Evolutionary conservation across 495 filamentous ascomycete genomes (phyloP).

Genomic region (Annulohypoxylon maeteangense): DNA sequence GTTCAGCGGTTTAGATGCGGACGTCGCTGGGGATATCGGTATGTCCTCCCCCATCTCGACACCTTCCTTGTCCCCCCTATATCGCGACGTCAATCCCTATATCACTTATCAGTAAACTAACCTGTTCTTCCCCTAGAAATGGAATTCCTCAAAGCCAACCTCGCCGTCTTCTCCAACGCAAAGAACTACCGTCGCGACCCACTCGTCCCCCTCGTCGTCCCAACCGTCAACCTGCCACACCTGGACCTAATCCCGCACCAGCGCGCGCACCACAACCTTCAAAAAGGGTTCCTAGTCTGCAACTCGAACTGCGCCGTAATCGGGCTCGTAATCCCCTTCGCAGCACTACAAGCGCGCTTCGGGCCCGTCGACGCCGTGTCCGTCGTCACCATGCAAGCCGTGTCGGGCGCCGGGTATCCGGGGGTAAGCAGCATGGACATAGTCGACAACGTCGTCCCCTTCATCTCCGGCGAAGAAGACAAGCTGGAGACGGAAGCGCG

Average conservation of each 20-base stretch:
- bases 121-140: slow-evolving; percentile 62
- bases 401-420: slow-evolving; percentile 89
- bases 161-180: slow-evolving; percentile 87
- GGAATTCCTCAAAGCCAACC: slow-evolving; percentile 79
- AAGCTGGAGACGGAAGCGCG: slow-evolving; percentile 87
- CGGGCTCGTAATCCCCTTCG: slow-evolving; percentile 88
- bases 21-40: slow-evolving; percentile 84
- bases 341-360: slow-evolving; percentile 80
- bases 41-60: slow-evolving; percentile 34
- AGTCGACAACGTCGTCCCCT: slow-evolving; percentile 87
- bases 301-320: slow-evolving; percentile 94
- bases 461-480: slow-evolving; percentile 88
- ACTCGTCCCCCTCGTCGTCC: slow-evolving; percentile 84
- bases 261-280: slow-evolving; percentile 69
- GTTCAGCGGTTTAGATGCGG: slow-evolving; percentile 86
- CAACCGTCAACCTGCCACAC: slow-evolving; percentile 84
- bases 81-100: not conserved
- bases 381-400: slow-evolving; percentile 88
- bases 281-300: slow-evolving; percentile 85
- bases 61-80: not conserved
- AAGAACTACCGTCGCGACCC: slow-evolving; percentile 90
- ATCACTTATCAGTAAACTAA: not conserved
- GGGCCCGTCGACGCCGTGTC: slow-evolving; percentile 78
- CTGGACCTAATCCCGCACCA: slow-evolving; percentile 82
- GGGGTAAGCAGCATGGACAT: slow-evolving; percentile 79